Percentiles rank a stretch among this genome's conserved stretches.
These are phyloP conservation scores for Diaporthe ampelina DNA, from an alignment of 2,329 filamentous ascomycete species.

Conservation along the genomic window DNA sequence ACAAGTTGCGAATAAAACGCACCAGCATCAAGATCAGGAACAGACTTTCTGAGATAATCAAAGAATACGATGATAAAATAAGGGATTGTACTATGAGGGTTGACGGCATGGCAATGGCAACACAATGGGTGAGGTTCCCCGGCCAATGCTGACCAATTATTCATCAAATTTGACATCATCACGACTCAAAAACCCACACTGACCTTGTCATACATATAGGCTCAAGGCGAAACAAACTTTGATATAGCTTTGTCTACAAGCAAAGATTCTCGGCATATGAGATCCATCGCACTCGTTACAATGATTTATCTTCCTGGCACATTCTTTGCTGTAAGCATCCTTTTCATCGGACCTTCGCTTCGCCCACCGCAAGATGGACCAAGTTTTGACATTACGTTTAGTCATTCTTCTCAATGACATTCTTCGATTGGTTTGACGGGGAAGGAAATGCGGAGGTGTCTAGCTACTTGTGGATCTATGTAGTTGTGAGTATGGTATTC, in stretches of 20 bases:
- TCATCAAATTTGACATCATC: too few species aligned
- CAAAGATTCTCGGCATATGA: slow-evolving; percentile 49
- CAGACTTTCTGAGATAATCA: slow-evolving; percentile 44
- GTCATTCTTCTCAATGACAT: slow-evolving; percentile 47
- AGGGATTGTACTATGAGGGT: slow-evolving; percentile 51
- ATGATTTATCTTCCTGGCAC: slow-evolving; percentile 52
- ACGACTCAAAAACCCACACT: neutral
- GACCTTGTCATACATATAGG: slow-evolving; percentile 36
- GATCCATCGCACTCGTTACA: slow-evolving; percentile 49
- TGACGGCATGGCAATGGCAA: slow-evolving; percentile 53
- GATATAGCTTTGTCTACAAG: slow-evolving; percentile 48
- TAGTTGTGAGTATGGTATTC: slow-evolving; percentile 18
- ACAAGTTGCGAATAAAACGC: neutral
- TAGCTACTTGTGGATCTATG: slow-evolving; percentile 45
- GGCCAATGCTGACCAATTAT: too few species aligned
- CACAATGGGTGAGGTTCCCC: slow-evolving; percentile 49
- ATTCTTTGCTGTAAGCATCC: slow-evolving; percentile 46
- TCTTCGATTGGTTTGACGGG: slow-evolving; percentile 45
- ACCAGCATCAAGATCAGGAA: slow-evolving; percentile 39
- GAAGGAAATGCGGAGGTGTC: slow-evolving; percentile 39
- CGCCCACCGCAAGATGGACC: rapidly evolving
- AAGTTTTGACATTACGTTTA: neutral
- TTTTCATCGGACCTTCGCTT: neutral
- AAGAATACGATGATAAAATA: slow-evolving; percentile 51
- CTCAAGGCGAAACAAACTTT: slow-evolving; percentile 49